Evolutionary conservation across 2,329 filamentous ascomycete species (phyloP), one percentile per base, ranked within the genome.

Genomic region (Colletotrichum aenigma): DNA sequence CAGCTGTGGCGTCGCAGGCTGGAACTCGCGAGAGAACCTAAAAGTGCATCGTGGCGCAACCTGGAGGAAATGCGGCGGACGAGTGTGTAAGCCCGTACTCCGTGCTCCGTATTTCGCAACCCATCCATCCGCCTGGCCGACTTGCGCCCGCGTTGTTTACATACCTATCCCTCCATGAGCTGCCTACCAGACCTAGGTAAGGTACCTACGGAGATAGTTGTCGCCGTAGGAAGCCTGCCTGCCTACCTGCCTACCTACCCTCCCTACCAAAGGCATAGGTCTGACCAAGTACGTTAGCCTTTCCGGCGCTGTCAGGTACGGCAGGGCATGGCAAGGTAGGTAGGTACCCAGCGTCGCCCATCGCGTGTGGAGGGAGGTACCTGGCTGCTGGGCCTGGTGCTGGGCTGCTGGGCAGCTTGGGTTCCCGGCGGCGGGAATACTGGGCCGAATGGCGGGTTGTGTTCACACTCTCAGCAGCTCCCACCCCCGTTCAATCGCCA

Each of bases 31-130:
- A 34, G 30, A 34, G 56, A 70, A 65, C 60, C 32, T 60, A 74
- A 70, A 69, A 21, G 58, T 43, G 43, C 43, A 60, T 52, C 73
- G 73, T 75, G 62, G 73, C 73, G 62, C 36, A 72, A 62, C 24
- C 55, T 60, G 18, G 21, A 48, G 15, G 61, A 24, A 28, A 52
- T 62, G 43, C 55, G 52, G 68, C 55, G 55, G 61, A 43, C 62
- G 34, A 32, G 36, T 62, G 48, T 28, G 34, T 61, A 68, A 43
- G 66, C 52, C 48, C 30, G 32, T 34, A 16, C 64, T 34, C 38
- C 26, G 38, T 34, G 64, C 16, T 32, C 55, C 55, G 55, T 58
- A 16, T 58, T 58, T 24, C 55, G 26, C 21, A 58, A 28, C 24
- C 43, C 43, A 48, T 13, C 43, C n/a, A 48, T 48, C 43, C 43